These are phyloP conservation scores for Gonapodya sp. DNA, from an alignment of 192 early-diverging fungal species.

Conservation along the genomic window DNA sequence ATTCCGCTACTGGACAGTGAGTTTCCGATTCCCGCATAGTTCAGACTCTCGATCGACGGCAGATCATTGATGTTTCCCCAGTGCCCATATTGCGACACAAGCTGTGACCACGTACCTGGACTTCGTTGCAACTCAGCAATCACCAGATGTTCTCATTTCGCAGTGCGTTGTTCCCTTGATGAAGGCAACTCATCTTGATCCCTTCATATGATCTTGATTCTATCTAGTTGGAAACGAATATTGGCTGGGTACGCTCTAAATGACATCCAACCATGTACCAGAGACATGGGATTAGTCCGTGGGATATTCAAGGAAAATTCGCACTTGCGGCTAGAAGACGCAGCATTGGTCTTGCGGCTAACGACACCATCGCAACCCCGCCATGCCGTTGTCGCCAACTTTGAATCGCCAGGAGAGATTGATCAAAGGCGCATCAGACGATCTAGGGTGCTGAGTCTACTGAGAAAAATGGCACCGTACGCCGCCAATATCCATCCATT, in stretches of 20 bases:
- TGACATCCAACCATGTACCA: background rate
- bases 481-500: background rate
- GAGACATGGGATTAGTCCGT: background rate
- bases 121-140: background rate
- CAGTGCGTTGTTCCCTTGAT: background rate
- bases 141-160: background rate
- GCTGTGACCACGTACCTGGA: background rate
- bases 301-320: background rate
- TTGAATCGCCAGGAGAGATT: background rate
- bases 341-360: background rate
- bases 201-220: too few relatives aligned
- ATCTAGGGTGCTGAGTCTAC: background rate
- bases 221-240: background rate
- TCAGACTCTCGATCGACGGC: background rate
- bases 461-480: background rate
- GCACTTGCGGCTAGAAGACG: background rate
- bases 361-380: too few relatives aligned
- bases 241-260: background rate
- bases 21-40: background rate
- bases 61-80: background rate
- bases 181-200: too few relatives aligned
- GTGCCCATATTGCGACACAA: background rate
- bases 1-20: background rate
- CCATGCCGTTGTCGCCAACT: too few relatives aligned
- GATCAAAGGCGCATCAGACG: background rate